A percentile compares a stretch with the other conserved stretches of the same genome.
phyloP scores from a whole-genome alignment of 2,329 filamentous ascomycete genomes.

The Venturia aucupariae region DNA sequence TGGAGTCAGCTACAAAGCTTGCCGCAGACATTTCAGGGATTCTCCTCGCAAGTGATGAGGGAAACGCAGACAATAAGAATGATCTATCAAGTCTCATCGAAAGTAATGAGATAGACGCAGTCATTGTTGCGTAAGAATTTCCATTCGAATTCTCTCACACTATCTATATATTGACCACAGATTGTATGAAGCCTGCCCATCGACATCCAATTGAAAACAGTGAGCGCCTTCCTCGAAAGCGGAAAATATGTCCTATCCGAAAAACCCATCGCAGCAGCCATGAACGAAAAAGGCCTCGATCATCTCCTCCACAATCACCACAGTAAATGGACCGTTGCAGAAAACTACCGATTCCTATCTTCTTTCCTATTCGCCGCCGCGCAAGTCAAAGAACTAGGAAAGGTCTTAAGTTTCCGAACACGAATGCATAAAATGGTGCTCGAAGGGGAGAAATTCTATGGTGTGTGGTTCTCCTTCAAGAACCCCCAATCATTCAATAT shows the following conservation, averaged over 20 bases:
- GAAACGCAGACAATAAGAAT: constrained; percentile 22
- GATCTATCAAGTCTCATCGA: neutral
- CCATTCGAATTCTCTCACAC: neutral
- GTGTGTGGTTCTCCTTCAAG: constrained; percentile 24
- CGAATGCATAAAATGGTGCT: constrained; percentile 37
- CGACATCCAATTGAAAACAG: constrained; percentile 47
- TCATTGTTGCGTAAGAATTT: constrained; percentile 42
- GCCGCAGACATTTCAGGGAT: constrained; percentile 32
- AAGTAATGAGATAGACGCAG: constrained; percentile 42
- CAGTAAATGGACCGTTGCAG: constrained; percentile 52
- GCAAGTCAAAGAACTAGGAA: constrained; percentile 44
- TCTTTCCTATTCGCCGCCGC: constrained; percentile 44
- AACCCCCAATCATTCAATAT: neutral
- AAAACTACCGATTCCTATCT: constrained; percentile 61
- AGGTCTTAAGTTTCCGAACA: constrained; percentile 45
- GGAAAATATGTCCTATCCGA: constrained; percentile 63
- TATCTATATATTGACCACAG: neutral
- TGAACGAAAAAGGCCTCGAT: constrained; percentile 42
- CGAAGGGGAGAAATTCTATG: constrained; percentile 44
- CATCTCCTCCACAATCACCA: constrained; percentile 38
- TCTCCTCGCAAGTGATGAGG: constrained; percentile 51
- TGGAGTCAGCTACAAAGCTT: constrained; percentile 45
- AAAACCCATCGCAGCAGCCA: constrained; percentile 52
- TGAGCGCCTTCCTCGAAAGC: constrained; percentile 50
- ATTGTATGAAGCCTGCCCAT: constrained; percentile 46